phyloP scores from a whole-genome alignment of 2,329 filamentous ascomycete genomes.

The Hypoxylon sp. region DNA sequence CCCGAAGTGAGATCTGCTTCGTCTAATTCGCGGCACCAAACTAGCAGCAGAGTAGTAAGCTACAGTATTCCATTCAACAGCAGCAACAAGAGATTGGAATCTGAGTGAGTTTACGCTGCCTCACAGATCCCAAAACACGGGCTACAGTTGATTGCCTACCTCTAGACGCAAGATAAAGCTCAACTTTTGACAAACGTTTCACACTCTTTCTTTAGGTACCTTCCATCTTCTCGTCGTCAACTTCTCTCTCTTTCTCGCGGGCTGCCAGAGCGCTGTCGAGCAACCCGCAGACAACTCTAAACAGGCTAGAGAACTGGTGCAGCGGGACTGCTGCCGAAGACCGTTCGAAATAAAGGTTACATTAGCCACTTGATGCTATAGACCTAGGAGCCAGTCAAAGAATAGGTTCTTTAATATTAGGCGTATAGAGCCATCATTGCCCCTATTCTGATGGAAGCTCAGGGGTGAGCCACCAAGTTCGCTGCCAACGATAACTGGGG shows the following conservation, averaged over 20 bases:
- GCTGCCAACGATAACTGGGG: slow-evolving; percentile 99
- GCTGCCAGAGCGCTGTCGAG: background rate
- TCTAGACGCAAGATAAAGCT: too few species aligned
- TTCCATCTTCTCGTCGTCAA: background rate
- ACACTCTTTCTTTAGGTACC: background rate
- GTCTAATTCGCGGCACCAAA: too few species aligned
- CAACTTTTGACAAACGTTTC: too few species aligned
- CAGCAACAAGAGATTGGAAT: too few species aligned
- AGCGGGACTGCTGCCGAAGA: slow-evolving; percentile 98
- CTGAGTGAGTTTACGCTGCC: too few species aligned
- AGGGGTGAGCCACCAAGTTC: slow-evolving; percentile 93
- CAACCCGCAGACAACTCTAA: slow-evolving; percentile 78
- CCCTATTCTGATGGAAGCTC: slow-evolving; percentile 97
- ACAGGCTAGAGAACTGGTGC: slow-evolving; percentile 78
- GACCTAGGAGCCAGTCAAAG: slow-evolving; percentile 25
- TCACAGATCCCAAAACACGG: too few species aligned
- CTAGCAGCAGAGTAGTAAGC: too few species aligned
- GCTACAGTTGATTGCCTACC: too few species aligned
- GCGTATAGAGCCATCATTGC: slow-evolving; percentile 88
- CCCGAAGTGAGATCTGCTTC: too few species aligned
- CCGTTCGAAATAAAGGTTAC: slow-evolving; percentile 94
- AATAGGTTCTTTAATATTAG: slow-evolving; percentile 84
- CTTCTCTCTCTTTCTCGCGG: background rate
- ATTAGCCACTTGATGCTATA: slow-evolving; percentile 44
- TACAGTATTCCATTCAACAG: too few species aligned